Base-by-base conservation (phyloP, 176 grass and related monocot genomes). In the Zea mays region DNA sequence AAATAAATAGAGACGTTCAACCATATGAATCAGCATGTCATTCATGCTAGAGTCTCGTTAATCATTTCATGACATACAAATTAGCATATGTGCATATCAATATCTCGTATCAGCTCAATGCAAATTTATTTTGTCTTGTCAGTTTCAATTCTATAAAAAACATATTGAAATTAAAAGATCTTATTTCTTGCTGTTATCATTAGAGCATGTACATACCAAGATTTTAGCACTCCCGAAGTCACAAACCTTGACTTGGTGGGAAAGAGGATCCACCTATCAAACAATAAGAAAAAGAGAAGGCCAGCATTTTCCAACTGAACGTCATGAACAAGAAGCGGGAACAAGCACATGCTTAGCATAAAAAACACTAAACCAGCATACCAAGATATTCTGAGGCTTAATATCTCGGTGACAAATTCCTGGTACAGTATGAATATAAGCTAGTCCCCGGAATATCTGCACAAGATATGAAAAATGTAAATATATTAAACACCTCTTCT, bases 301-400 rank as follows among this genome's bases (percentile, higher is more conserved):
- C n/a, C 10, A 69, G 20, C 48, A 17, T 73, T 45, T 60, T 44
- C 13, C 56, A 51, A 50, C 12, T 64, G 5, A 48, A 10, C 12
- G 65, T 27, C 56, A 48, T 15, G 35, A 67, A 74, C 55, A 81
- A 12, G 58, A 33, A 57, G 46, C 54, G 80, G 39, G 64, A 27
- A 59, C 42, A 67, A 42, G 36, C 9, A 19, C 20, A 62, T 40
- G 33, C 6, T 42, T 65, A 62, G 27, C 45, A 63, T 42, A 62
- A 46, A 66, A 56, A 57, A 56, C 52, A 19, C 17, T 19, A 8
- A 56, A 62, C 43, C 38, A 73, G 51, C 57, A 62, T 85, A 96
- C 92, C 89, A 96, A 58, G 74, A 96, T 82, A 90, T 96, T 96
- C 79, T 96, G 92, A 65, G 89, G 92, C 65, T 96, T 96, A 76